These are phyloP conservation scores for Hanseniaspora uvarum DNA, from an alignment of 1,139 yeast genomes.

Conservation along the genomic window DNA sequence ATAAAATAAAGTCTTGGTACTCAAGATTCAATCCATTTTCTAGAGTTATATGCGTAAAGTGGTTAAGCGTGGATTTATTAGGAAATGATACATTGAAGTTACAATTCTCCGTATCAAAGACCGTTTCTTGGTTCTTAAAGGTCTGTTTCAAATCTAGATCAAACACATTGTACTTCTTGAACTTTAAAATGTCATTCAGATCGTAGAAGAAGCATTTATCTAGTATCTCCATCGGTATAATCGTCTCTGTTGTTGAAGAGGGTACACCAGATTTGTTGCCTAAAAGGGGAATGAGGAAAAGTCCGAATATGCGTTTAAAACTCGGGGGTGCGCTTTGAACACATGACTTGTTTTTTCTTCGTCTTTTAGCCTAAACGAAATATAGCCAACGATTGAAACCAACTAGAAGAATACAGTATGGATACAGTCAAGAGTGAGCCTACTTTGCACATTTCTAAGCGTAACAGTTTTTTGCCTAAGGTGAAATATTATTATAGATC, in stretches of 20 bases:
- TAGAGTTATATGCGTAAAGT: not conserved
- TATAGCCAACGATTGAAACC: no score
- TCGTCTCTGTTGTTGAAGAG: no score
- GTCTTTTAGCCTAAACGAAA: no score
- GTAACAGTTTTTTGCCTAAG: conserved; percentile 6
- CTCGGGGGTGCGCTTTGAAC: no score
- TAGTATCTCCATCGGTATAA: conserved; percentile 10
- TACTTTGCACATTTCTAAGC: not conserved
- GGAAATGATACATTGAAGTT: conserved; percentile 1
- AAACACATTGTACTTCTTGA: not conserved
- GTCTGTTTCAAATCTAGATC: not conserved
- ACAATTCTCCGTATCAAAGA: not conserved
- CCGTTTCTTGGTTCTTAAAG: not conserved
- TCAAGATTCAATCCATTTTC: not conserved
- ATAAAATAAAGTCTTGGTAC: not conserved
- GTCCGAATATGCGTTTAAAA: no score
- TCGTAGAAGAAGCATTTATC: conserved; percentile 12
- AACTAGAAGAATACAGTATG: no score
- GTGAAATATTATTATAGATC: conserved; percentile 13
- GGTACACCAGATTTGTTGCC: no score
- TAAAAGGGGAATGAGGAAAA: no score
- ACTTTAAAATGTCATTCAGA: not conserved
- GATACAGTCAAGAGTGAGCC: not conserved
- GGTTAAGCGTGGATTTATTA: not conserved
- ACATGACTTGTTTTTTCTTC: no score